phyloP scores from a whole-genome alignment of 306 rosid genomes.

The Coriaria nepalensis region DNA sequence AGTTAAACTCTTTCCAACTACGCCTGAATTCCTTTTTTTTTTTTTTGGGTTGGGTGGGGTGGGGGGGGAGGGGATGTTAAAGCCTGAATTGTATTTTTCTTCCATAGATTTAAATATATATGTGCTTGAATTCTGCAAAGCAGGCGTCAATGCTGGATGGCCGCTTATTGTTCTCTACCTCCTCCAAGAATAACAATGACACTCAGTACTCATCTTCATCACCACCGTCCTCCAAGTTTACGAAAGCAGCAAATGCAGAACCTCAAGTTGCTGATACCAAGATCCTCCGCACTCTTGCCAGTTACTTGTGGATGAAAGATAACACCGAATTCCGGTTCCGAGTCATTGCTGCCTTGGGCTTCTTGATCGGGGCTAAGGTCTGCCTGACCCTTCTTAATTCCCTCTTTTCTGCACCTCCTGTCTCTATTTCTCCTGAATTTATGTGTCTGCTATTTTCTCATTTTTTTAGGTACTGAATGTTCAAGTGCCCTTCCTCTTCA shows the following conservation, averaged over 20 bases:
- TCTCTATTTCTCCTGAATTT: slow-evolving; percentile 6
- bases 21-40: background rate
- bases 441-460: no score
- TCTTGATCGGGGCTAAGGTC: slow-evolving; percentile 92
- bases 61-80: no score
- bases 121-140: no score
- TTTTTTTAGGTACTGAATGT: slow-evolving; percentile 89
- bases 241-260: slow-evolving; percentile 14
- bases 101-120: background rate
- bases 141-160: slow-evolving; percentile 20
- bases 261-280: slow-evolving; percentile 29
- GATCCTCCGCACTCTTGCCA: slow-evolving; percentile 70
- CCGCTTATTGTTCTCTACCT: slow-evolving; percentile 23
- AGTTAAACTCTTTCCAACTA: slow-evolving; percentile 6
- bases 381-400: background rate
- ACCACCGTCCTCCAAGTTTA: slow-evolving; percentile 9
- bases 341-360: slow-evolving; percentile 65
- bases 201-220: no score
- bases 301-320: slow-evolving; percentile 92
- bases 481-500: slow-evolving; percentile 94
- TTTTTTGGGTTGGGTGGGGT: no score
- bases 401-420: background rate
- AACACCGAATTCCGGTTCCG: slow-evolving; percentile 62
- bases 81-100: no score
- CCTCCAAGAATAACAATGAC: slow-evolving; percentile 11